Evolutionary conservation across 768 basidiomycete genomes (phyloP), one percentile per base, ranked within the genome.

Genomic region (Suillus brevipes): DNA sequence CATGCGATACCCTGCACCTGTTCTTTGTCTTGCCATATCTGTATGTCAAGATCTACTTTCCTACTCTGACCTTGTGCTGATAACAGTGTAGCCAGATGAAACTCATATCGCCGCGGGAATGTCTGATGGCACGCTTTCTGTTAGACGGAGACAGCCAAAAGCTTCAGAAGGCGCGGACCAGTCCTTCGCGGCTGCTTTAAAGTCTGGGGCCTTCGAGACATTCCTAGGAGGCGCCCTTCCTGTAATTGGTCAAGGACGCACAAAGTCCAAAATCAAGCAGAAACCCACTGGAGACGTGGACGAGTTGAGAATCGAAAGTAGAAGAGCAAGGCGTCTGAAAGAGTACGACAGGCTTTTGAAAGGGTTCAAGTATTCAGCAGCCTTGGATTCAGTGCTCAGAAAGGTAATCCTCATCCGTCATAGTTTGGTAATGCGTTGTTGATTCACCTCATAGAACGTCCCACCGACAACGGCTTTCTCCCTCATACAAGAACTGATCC

Each of bases 121-220:
- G 90, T 90, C 95, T 18, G 97, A 99, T 73, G 97, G 97, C 3
- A 98, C 97, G 2, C 83, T 99, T n/a, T 96, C 96, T n/a, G 87
- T 99, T 56, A 92, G 97, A 36, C 85, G 94, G 69, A 86, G 96
- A 65, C 91, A 94, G 69, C 85, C 83, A 20, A 95, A 92, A 75
- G 78, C 86, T 0, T 85, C 85, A n/a, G 87, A 92, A 73, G 75
- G 77, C 4, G 70, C 75, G 3, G 77, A 79, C 53, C 71, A 74
- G 61, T 75, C 62, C 13, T 75, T 80, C 65, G 75, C 79, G 25
- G 70, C 71, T 10, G 72, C 82, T 0, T 74, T 89, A 6, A 81
- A 82, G 20, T 75, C 85, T 0, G 86, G 88, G 10, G 79, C 86
- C 16, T 90, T 87, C 70, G 90, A 92, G 68, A 87, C 88, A 9